Evolutionary conservation across 768 basidiomycete species (phyloP).

Genomic region (Pholiota molesta): DNA sequence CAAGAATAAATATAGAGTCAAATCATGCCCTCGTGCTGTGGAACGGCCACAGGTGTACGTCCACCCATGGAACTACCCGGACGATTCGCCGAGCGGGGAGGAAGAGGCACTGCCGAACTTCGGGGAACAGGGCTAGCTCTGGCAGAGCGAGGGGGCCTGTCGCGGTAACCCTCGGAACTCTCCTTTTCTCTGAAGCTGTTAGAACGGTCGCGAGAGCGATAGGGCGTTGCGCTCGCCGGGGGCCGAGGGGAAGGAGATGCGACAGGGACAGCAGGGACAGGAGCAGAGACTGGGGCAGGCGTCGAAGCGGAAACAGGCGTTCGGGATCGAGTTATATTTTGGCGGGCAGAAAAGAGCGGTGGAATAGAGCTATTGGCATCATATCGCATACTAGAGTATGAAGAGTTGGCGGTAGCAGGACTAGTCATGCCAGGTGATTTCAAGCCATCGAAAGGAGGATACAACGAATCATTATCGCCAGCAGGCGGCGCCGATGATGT

Average conservation of each 20-base stretch:
- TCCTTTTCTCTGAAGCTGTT: slow-evolving; percentile 25
- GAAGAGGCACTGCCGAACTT: slow-evolving; percentile 39
- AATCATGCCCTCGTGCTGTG: slow-evolving; percentile 66
- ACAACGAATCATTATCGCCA: slow-evolving; percentile 17
- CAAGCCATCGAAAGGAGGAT: slow-evolving; percentile 20
- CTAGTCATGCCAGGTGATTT: slow-evolving; percentile 21
- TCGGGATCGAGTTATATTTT: slow-evolving; percentile 24
- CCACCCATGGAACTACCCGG: slow-evolving; percentile 57
- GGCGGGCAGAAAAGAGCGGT: slow-evolving; percentile 20
- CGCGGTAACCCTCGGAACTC: slow-evolving; percentile 24
- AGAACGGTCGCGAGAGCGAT: slow-evolving; percentile 26
- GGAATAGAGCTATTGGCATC: slow-evolving; percentile 16
- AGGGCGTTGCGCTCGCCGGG: slow-evolving; percentile 29
- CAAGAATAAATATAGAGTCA: slow-evolving; percentile 30
- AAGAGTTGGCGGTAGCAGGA: slow-evolving; percentile 16
- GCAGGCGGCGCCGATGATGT: slow-evolving; percentile 10
- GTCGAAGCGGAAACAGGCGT: slow-evolving; percentile 30
- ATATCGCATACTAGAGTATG: slow-evolving; percentile 17
- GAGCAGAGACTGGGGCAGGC: slow-evolving; percentile 25
- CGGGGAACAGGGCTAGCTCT: slow-evolving; percentile 50
- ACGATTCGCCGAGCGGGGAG: slow-evolving; percentile 63
- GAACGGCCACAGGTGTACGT: slow-evolving; percentile 54
- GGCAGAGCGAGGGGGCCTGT: slow-evolving; percentile 33
- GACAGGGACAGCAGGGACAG: slow-evolving; percentile 28
- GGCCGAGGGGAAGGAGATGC: slow-evolving; percentile 38